Evolutionary conservation across 2,329 filamentous ascomycete genomes (phyloP), one percentile per base, ranked within the genome.

Genomic region (Paraphoma sp.): DNA sequence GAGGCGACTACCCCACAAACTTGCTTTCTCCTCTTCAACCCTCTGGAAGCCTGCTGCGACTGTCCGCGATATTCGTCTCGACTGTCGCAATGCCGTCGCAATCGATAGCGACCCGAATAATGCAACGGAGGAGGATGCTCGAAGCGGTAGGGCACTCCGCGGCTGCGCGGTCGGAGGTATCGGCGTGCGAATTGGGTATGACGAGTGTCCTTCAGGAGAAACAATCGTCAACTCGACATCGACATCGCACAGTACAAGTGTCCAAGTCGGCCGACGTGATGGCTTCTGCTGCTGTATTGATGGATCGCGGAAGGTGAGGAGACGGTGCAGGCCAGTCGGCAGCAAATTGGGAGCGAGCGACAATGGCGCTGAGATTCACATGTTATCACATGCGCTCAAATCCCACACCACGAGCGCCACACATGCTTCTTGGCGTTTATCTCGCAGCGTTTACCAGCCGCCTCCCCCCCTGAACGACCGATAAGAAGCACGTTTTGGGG

Each of bases 1-100:
- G 47, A 40, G 30, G 56, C 56, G 31, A 42, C 53, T 55, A 51
- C 54, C 62, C 59, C 62, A 60, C 57, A 33, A 28, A 31, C 9
- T 38, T 45, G 8, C 36, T 42, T 43, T 51, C 51, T 49, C 31
- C 36, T 17, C 30, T 28, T n/a, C 23, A 23, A 9, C 5, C 17
- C 28, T 7, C 16, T 9, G 17, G 10, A 14, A 23, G 14, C 18
- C 7, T 38, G 29, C 47, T 45, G 31, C 17, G 4, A 36, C 12
- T 51, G 17, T 7, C 43, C 11, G n/a, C 45, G 23, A 10, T 47
- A 23, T 38, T 28, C 46, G 46, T 48, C 46, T 38, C 17, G 10
- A 14, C n/a, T 48, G 10, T 40, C 18, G 45, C 45, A 14, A 47
- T 18, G 11, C 45, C 45, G 30, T 47, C 45, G 31, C 45, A 47